Base-by-base conservation (phyloP, 2,329 filamentous ascomycete species). In the Colletotrichum somersetense region DNA sequence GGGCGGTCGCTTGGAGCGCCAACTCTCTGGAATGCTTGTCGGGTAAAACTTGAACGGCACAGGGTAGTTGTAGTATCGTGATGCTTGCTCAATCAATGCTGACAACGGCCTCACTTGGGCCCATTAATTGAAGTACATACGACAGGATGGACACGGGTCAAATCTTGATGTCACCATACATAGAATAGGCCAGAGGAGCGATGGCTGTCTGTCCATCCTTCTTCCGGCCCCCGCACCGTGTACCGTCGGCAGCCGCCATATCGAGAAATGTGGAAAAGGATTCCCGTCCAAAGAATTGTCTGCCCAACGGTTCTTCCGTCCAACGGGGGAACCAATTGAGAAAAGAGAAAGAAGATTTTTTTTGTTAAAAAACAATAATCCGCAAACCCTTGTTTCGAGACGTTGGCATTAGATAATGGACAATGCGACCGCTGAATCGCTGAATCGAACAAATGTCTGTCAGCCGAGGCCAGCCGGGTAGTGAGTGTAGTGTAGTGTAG, bases 391-490 rank as follows among this genome's bases (percentile, higher is more conserved):
- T 44, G 62, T 35, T 44, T 33, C 35, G 3, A 30, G 18, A 10
- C 20, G 30, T 35, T 55, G 62, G 23, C 62, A 55, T 64, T 55
- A 64, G 62, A 64, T 64, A 64, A 64, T 64, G 30, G 23, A 33
- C 11, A 33, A 64, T 44, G 35, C 38, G 48, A 26, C 20, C 2
- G 23, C 20, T 2, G 23, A 33, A 3, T 30, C 62, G 11, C 40
- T 7, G 38, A 20, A 12, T 10, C 12, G 4, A 3, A 7, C 33
- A 14, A 8, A 30, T 30, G 30, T 30, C 30, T 30, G 33, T 33
- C 46, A 64, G 50, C 62, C 50, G 62, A 64, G 23, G 50, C 62
- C 62, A 63, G 35, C 61, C 48, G 48, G 42, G 59, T 26, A 26
- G n/a, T n/a, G n/a, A n/a, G n/a, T n/a, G n/a, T n/a, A n/a, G n/a